These are phyloP conservation scores for Globisporangium polare DNA, from an alignment of 352 stramenopile species.

Conservation along the genomic window DNA sequence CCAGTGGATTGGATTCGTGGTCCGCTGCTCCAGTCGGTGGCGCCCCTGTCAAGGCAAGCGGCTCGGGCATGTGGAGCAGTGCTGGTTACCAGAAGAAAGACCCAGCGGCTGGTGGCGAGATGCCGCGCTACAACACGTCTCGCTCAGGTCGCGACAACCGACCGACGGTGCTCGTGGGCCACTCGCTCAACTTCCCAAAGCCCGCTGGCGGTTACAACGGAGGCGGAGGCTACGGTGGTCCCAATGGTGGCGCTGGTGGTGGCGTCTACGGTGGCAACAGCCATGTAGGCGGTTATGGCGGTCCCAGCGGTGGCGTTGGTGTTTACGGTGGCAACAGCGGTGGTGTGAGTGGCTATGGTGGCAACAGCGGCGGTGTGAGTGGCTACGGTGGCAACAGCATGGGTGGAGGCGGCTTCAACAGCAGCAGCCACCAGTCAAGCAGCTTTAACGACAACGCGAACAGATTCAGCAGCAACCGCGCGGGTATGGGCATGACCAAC, in stretches of 20 bases:
- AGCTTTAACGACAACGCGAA: constrained; percentile 59
- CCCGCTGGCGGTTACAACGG: constrained; percentile 36
- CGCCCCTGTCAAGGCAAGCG: constrained; percentile 32
- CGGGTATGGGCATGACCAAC: constrained; percentile 46
- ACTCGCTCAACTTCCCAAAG: constrained; percentile 74
- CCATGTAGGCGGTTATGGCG: constrained; percentile 13
- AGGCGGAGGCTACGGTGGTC: constrained; percentile 26
- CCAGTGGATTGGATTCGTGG: constrained; percentile 57
- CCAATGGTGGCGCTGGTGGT: not conserved
- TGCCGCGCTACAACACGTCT: constrained; percentile 47
- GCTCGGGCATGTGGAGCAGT: constrained; percentile 73
- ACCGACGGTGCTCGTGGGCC: constrained; percentile 76
- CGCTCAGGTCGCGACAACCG: constrained; percentile 67
- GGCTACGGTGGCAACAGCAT: constrained; percentile 3
- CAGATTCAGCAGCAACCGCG: constrained; percentile 45
- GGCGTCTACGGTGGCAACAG: constrained; percentile 7
- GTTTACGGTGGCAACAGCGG: constrained; percentile 10
- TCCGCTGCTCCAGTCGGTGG: constrained; percentile 25
- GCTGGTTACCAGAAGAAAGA: constrained; percentile 81
- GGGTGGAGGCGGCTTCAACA: constrained; percentile 17
- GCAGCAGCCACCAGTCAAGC: constrained; percentile 17
- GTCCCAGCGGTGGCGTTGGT: constrained; percentile 10
- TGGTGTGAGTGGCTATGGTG: constrained; percentile 12
- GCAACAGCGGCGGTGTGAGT: constrained; percentile 17
- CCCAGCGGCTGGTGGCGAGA: constrained; percentile 16